A percentile compares a stretch with the other conserved stretches of the same genome.
phyloP scores from a whole-genome alignment of 164 flowering plant species.

The Aristolochia californica region DNA sequence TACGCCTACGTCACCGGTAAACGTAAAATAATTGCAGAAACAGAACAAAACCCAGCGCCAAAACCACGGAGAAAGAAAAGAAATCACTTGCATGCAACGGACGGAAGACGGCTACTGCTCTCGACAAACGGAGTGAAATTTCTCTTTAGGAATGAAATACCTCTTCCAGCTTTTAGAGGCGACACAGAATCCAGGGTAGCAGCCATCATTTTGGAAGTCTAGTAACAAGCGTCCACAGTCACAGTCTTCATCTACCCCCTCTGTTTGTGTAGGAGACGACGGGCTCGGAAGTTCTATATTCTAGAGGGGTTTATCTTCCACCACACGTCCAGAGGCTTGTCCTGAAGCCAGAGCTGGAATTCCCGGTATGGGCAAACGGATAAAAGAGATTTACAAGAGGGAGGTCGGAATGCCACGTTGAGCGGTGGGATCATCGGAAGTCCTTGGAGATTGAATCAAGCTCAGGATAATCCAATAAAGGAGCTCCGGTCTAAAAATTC shows the following conservation, averaged over 20 bases:
- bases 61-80: too few relatives aligned
- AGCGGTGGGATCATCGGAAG: too few relatives aligned
- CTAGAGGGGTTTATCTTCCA: conserved; percentile 12
- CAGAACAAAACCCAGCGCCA: too few relatives aligned
- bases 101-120: conserved; percentile 15
- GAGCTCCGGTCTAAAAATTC: too few relatives aligned
- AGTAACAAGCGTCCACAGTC: conserved; percentile 52
- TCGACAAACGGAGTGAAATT: conserved; percentile 4
- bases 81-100: conserved; percentile 48
- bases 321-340: conserved; percentile 37
- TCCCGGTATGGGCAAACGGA: conserved; percentile 26
- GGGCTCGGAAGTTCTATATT: conserved; percentile 4
- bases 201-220: conserved; percentile 39
- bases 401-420: neutral
- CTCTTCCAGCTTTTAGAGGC: conserved; percentile 19
- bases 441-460: too few relatives aligned
- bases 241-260: neutral
- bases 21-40: too few relatives aligned
- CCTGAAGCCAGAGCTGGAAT: too few relatives aligned
- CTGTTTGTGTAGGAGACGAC: neutral
- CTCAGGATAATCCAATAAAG: too few relatives aligned
- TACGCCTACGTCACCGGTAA: too few relatives aligned
- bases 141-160: conserved; percentile 10
- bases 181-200: conserved; percentile 21
- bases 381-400: conserved; percentile 23